Evolutionary conservation across 2,329 filamentous ascomycete genomes (phyloP), one percentile per base, ranked within the genome.

Genomic region (Drechmeria coniospora): DNA sequence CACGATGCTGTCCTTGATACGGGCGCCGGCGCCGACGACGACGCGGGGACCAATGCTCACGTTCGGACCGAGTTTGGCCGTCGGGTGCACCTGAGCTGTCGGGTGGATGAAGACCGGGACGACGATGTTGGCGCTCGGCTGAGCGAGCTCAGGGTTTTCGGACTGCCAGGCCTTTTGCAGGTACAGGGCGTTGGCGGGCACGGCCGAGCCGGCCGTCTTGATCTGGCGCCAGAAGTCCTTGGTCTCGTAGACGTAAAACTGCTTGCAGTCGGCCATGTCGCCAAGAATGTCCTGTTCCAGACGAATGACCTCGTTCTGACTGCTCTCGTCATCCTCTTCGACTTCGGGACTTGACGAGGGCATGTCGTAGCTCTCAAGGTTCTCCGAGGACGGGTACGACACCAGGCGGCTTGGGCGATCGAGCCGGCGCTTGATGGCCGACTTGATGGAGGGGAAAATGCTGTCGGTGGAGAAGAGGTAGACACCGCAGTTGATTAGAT

Each of bases 141-240:
- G 61, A 9, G 82, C 75, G 28, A 95, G 76, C 60, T 94, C 87
- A 22, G 41, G 32, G 21, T 81, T 83, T 40, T 74, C 74, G 24
- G 65, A 69, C 57, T 95, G 87, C 63, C 79, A 79, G 13, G 90
- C 87, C 62, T 94, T 83, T 52, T 92, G 83, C 30, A 98, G 73
- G 59, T 98, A 98, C 19, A 98, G 70, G 10, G 90, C 90, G 48
- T 95, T 95, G 37, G 90, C 90, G 11, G 90, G 90, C 16, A 98
- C 84, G 27, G 90, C 90, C 5, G 87, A 95, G 34, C 90, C 90
- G 34, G 90, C 90, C 2, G 90, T 94, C 71, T 98, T 98, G 70
- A 98, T 95, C 65, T 98, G 90, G 44, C 90, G 83, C 90, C 90
- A 98, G 57, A 98, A 98, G 54, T 95, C 90, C 62, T 92, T 92